Evolutionary conservation across 805 yeast species (phyloP), one percentile per base, ranked within the genome.

Genomic region (Kluyveromyces lactis): DNA sequence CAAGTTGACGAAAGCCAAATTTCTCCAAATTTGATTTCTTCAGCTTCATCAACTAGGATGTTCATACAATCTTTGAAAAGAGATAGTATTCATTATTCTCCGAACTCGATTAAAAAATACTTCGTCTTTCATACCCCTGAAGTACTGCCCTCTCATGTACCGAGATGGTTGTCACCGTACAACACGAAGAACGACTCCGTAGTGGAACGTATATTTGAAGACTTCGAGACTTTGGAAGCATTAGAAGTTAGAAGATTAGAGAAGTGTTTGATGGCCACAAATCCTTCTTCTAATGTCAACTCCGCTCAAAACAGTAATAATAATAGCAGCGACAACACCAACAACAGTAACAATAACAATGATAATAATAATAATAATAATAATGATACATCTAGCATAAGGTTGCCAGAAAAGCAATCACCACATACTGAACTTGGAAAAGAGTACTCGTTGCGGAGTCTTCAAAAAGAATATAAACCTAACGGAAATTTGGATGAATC

Each of bases 181-280:
- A 49, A 49, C 3, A 38, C 45, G 2, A 45, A 43, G 19, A 34
- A 41, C 7, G 44, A 50, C 12, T 47, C 51, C 2, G 52, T 57
- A 3, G 44, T 66, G 27, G 42, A 53, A 11, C 45, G 53, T 28
- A 48, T 63, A 26, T 52, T 61, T 21, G 38, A 47, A 4, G 56
- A 58, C 19, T 65, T 63, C 42, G 68, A 65, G 46, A 43, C 43
- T 18, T 42, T 63, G 39, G 71, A 66, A 47, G 56, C 58, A 27
- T 51, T 58, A 24, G 64, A 60, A 42, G 46, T 49, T 29, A 38
- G 49, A 38, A 45, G 64, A 39, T 38, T 60, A 26, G 52, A 56
- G 34, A 49, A 48, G 11, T 54, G 62, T 32, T 35, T 59, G 13
- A 45, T 45, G 18, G 37, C 43, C 2, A 26, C 37, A 6, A 33